Conservation (phyloP, 352 stramenopile species). For the Phytophthora sojae region DNA sequence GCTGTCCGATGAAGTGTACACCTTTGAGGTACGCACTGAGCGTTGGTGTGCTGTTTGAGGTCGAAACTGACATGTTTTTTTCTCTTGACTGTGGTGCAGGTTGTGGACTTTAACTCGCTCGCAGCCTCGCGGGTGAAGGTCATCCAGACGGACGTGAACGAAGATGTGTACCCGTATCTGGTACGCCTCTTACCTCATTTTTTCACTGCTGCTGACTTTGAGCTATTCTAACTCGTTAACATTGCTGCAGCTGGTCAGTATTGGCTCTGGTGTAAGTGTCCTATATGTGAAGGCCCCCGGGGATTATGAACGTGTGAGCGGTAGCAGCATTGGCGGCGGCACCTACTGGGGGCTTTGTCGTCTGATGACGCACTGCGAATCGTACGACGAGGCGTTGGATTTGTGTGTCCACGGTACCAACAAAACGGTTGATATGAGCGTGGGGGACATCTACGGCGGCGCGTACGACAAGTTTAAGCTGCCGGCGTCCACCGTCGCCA, state of each 20-base stretch:
- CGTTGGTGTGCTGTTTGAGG: constrained; percentile 2
- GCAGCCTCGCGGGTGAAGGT: constrained; percentile 78
- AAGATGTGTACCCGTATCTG: constrained; percentile 88
- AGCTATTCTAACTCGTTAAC: constrained; percentile 3
- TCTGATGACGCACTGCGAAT: constrained; percentile 91
- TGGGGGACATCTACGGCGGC: constrained; percentile 99
- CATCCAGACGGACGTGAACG: constrained; percentile 78
- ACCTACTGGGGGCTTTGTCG: constrained; percentile 99
- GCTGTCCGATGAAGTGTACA: constrained; percentile 97
- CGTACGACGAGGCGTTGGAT: constrained; percentile 88
- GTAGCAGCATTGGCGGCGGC: constrained; percentile 97
- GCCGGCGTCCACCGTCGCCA: constrained; percentile 93
- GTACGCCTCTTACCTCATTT: constrained; percentile 36
- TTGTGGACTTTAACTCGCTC: constrained; percentile 84
- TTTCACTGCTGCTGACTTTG: background rate
- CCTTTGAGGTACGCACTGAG: constrained; percentile 88
- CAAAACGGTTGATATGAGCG: constrained; percentile 96
- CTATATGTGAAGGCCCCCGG: constrained; percentile 93
- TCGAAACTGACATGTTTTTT: constrained; percentile 12
- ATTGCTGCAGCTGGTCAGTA: constrained; percentile 92
- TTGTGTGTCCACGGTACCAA: constrained; percentile 83
- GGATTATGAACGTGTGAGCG: constrained; percentile 97
- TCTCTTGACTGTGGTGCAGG: constrained; percentile 32
- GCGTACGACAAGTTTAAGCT: constrained; percentile 96
- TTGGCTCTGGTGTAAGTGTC: constrained; percentile 98